Base-by-base conservation (phyloP, 306 rosid genomes). In the Adenanthera pavonina region DNA sequence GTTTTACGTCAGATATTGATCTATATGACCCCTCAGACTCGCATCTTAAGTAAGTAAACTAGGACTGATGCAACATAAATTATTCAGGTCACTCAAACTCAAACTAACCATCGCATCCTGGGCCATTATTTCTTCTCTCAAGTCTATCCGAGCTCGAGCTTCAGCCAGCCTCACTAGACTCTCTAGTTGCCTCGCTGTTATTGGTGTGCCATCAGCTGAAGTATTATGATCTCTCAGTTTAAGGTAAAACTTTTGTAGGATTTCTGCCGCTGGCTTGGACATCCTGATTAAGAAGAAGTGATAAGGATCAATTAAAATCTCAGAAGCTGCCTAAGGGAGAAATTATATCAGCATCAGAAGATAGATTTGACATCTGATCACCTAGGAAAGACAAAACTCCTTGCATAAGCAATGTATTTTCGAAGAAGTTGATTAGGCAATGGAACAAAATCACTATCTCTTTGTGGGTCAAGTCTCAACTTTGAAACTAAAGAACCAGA, bases 141-240 rank as follows among this genome's bases (percentile, higher is more conserved):
- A 91, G 79, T 95, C 99, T 47, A 93, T 56, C 74, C 99, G 87
- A 70, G 99, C 94, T 83, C 97, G 95, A 83, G 98, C 98, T 88
- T 93, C 91, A 73, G 97, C 97, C 68, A 95, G 87, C 89, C 99
- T 90, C 82, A 95, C 97, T 49, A 95, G 89, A 87, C 99, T 95
- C 87, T 95, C 97, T 68, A 95, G 89, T 83, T 95, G 99, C 87
- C 99, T 89, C 7, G 99, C 98, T 66, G 99, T 95, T 80, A 93
- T 93, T 56, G 98, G 99, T 59, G 99, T 95, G 54, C 97, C 75
- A 88, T 93, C 99, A 76, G 91, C 94, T 69, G 97, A 90, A 78
- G 90, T 84, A 79, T 86, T 89, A 75, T 80, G 97, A 82, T 93
- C 97, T 77, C 99, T 89, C 40, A 91, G 91, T 82, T 84, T 85